Conservation (phyloP, 1,139 yeast species). For the Dujonia santamariae region DNA sequence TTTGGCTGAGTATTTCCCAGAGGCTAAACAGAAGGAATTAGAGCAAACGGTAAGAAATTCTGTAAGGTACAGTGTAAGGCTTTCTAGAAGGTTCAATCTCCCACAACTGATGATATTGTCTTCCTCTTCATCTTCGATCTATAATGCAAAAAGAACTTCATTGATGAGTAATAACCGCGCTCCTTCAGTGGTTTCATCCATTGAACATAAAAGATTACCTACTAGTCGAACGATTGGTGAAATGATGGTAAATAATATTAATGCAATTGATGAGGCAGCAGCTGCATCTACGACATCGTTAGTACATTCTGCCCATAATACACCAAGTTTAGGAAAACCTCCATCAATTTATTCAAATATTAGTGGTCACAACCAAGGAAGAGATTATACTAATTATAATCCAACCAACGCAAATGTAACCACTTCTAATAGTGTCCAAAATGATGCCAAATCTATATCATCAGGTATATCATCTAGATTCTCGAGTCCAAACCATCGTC, state of each 20-base stretch:
- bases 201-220: slow-evolving; percentile 12
- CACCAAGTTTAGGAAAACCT: slow-evolving; percentile 17
- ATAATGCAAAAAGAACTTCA: slow-evolving; percentile 5
- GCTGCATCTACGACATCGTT: slow-evolving; percentile 15
- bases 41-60: slow-evolving; percentile 83
- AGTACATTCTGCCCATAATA: slow-evolving; percentile 8
- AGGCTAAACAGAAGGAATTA: slow-evolving; percentile 67
- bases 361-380: slow-evolving; percentile 9
- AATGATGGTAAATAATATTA: slow-evolving; percentile 56
- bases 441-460: slow-evolving; percentile 15
- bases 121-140: slow-evolving; percentile 3
- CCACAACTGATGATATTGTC: slow-evolving; percentile 20
- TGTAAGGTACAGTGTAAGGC: slow-evolving; percentile 67
- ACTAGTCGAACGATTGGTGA: slow-evolving; percentile 60
- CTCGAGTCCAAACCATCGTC: slow-evolving; percentile 18
- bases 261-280: slow-evolving; percentile 57
- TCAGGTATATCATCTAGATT: slow-evolving; percentile 11
- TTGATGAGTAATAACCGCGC: slow-evolving; percentile 6
- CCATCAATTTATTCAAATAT: slow-evolving; percentile 19
- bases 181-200: slow-evolving; percentile 6
- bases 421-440: slow-evolving; percentile 8
- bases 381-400: slow-evolving; percentile 1
- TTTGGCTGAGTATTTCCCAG: slow-evolving; percentile 89
- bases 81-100: slow-evolving; percentile 40
- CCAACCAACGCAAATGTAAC: slow-evolving; percentile 2